A percentile compares a stretch with the other conserved stretches of the same genome.
phyloP scores from a whole-genome alignment of 2,329 filamentous ascomycete species.

The Mariannaea elegans region DNA sequence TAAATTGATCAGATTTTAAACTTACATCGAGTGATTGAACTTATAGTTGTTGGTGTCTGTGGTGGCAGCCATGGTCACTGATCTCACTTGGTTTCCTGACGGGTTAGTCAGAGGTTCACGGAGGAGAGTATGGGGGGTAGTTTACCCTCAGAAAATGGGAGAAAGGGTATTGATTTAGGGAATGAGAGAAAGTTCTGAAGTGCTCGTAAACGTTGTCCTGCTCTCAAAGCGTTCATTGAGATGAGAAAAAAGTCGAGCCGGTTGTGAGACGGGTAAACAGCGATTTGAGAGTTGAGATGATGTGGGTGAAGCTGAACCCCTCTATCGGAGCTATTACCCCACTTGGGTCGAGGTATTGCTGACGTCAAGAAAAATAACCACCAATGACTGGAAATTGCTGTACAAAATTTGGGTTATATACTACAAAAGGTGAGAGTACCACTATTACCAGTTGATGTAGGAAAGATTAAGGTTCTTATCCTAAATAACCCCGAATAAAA shows the following conservation, averaged over 20 bases:
- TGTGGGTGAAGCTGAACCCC: constrained; percentile 17
- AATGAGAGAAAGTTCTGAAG: constrained; percentile 31
- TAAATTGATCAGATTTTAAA: neutral
- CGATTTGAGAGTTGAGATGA: neutral
- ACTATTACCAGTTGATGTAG: too few species aligned
- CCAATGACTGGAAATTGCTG: neutral
- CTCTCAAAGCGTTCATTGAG: constrained; percentile 39
- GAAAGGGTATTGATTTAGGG: constrained; percentile 9
- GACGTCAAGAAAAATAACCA: neutral
- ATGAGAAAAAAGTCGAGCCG: constrained; percentile 13
- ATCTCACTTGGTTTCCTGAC: constrained; percentile 34
- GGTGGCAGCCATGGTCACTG: constrained; percentile 68
- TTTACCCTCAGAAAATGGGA: neutral
- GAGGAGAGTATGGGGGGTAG: too few species aligned
- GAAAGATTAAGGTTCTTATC: too few species aligned
- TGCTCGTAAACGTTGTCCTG: constrained; percentile 36
- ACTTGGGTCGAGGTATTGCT: constrained; percentile 7
- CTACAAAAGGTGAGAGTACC: too few species aligned
- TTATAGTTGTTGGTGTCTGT: constrained; percentile 84
- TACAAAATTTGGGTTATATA: too few species aligned
- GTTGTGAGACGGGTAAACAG: constrained; percentile 10
- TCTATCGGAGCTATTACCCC: constrained; percentile 14
- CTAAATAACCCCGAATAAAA: too few species aligned
- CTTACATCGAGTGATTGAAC: constrained; percentile 87
- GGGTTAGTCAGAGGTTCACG: neutral